Evolutionary conservation across 768 basidiomycete species (phyloP).

Genomic region (Cytidiella melzeri): DNA sequence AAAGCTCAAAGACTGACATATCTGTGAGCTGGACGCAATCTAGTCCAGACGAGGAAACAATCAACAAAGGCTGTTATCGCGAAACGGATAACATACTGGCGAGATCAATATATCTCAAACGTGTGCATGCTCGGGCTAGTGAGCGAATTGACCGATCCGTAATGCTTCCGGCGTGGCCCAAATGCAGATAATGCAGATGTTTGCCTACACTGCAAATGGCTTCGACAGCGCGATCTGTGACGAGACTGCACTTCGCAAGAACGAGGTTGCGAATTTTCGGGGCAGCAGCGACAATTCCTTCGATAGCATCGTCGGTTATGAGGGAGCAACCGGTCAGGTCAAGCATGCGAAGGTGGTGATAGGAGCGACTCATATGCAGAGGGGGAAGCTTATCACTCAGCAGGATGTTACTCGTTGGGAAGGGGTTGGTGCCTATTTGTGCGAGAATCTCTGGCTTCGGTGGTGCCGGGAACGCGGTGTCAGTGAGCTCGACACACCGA

Average conservation of each 20-base stretch:
- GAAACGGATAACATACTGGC: constrained; percentile 59
- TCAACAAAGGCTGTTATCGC: background rate
- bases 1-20: constrained; percentile 88
- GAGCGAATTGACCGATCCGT: constrained; percentile 84
- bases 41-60: constrained; percentile 28
- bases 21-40: constrained; percentile 87
- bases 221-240: constrained; percentile 81
- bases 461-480: constrained; percentile 79
- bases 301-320: constrained; percentile 74
- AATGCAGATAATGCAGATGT: constrained; percentile 89
- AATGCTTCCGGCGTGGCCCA: constrained; percentile 86
- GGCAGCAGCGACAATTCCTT: constrained; percentile 55
- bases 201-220: constrained; percentile 86
- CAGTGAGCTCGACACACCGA: constrained; percentile 71
- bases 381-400: constrained; percentile 47
- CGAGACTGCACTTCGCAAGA: constrained; percentile 56
- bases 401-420: constrained; percentile 28
- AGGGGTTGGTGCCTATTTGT: constrained; percentile 34
- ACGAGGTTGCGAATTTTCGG: constrained; percentile 47
- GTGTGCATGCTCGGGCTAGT: constrained; percentile 80
- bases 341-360: constrained; percentile 88
- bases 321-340: constrained; percentile 82
- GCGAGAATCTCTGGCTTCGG: constrained; percentile 37
- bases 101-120: constrained; percentile 92
- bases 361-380: constrained; percentile 53